Conservation (phyloP, 2,329 filamentous ascomycete species). For the Fusarium veterinarium region DNA sequence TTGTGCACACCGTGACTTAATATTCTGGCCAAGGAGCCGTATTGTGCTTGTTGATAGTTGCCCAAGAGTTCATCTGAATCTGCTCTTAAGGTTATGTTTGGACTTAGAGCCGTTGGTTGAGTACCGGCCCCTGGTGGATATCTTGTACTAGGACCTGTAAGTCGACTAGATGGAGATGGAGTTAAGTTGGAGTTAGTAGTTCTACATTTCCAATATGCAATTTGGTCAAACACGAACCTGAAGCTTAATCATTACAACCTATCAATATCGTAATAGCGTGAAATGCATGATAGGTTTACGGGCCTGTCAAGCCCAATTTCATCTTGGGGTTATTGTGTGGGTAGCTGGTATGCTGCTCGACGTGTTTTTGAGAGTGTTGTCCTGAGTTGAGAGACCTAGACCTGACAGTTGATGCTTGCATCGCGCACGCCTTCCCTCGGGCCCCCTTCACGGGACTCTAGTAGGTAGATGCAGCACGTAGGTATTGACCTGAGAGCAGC, state of each 20-base stretch:
- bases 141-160: neutral
- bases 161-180: too few species aligned
- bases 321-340: fast-evolving
- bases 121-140: fast-evolving
- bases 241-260: fast-evolving
- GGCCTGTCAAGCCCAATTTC: fast-evolving
- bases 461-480: fast-evolving
- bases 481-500: fast-evolving
- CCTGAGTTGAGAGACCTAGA: fast-evolving
- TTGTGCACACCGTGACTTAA: too few species aligned
- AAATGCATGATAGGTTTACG: fast-evolving
- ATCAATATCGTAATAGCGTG: fast-evolving
- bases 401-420: fast-evolving
- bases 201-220: neutral
- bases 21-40: too few species aligned
- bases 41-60: too few species aligned
- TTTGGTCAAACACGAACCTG: neutral
- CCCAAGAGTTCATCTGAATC: neutral
- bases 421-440: fast-evolving
- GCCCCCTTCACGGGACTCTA: fast-evolving
- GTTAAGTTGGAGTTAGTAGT: neutral
- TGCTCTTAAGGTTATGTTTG: fast-evolving
- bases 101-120: neutral
- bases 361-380: fast-evolving
- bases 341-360: fast-evolving